phyloP scores from a whole-genome alignment of 768 basidiomycete genomes.

The Kondoa subrosea region DNA sequence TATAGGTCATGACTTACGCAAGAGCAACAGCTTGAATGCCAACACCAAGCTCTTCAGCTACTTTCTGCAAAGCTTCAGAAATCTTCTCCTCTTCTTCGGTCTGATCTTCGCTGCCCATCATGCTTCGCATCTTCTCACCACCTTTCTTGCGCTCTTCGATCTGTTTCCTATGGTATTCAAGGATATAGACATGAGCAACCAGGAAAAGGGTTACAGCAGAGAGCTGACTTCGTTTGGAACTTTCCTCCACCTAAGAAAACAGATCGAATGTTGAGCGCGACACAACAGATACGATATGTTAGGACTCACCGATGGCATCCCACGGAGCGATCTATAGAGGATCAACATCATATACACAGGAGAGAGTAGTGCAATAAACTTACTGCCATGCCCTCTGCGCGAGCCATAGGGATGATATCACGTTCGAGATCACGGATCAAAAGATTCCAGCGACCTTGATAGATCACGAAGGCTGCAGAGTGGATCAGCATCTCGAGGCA shows the following conservation, averaged over 20 bases:
- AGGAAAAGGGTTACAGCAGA: too few relatives aligned
- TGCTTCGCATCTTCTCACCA: conserved; percentile 12
- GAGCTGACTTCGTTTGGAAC: conserved; percentile 14
- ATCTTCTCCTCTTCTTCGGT: conserved; percentile 8
- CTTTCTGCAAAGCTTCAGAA: conserved; percentile 10
- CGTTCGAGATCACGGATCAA: conserved; percentile 39
- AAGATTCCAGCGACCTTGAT: conserved; percentile 36
- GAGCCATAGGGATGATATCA: conserved; percentile 37
- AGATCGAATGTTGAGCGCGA: conserved; percentile 12
- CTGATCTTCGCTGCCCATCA: conserved; percentile 11
- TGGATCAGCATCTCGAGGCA: neutral
- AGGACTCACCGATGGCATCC: conserved; percentile 1
- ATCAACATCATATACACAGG: neutral
- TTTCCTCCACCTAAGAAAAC: conserved; percentile 13
- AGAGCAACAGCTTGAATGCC: conserved; percentile 15
- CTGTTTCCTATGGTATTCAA: too few relatives aligned
- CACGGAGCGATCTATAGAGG: neutral
- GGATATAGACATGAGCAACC: too few relatives aligned
- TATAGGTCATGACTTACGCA: conserved; percentile 3
- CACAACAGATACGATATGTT: conserved; percentile 12
- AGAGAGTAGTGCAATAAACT: neutral
- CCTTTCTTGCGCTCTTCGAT: conserved; percentile 16
- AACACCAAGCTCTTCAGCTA: conserved; percentile 11
- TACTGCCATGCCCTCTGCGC: conserved; percentile 10
- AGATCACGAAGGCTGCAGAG: conserved; percentile 36